Evolutionary conservation across 495 filamentous ascomycete species (phyloP).

Genomic region (Lepidopterella palustris): DNA sequence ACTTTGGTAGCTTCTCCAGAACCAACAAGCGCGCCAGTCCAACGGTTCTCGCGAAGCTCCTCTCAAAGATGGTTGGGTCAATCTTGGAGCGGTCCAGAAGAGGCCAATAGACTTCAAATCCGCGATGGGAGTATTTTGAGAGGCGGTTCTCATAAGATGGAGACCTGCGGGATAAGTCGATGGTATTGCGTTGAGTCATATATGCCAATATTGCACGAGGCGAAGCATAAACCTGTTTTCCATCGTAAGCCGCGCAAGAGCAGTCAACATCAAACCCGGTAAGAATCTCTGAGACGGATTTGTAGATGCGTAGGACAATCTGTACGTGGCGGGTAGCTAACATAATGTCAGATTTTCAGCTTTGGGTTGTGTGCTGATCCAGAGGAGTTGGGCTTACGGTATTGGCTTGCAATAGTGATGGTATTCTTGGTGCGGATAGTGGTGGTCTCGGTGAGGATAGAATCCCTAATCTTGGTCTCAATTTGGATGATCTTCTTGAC

Average conservation of each 20-base stretch:
- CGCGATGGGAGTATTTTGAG: conserved; percentile 78
- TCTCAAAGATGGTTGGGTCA: conserved; percentile 78
- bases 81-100: conserved; percentile 62
- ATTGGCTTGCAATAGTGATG: conserved; percentile 66
- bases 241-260: conserved; percentile 72
- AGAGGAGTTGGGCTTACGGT: neutral
- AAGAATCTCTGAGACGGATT: conserved; percentile 70
- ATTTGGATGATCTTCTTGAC: conserved; percentile 77
- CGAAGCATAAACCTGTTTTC: conserved; percentile 63
- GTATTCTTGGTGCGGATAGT: conserved; percentile 75
- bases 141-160: conserved; percentile 81
- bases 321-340: conserved; percentile 72
- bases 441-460: conserved; percentile 68
- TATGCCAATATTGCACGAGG: conserved; percentile 67
- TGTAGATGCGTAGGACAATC: conserved; percentile 79
- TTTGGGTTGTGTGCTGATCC: no score
- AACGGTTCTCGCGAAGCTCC: conserved; percentile 64
- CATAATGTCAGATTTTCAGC: conserved; percentile 51
- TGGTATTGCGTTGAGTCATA: conserved; percentile 70
- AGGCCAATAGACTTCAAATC: conserved; percentile 76
- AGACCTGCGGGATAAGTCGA: conserved; percentile 71
- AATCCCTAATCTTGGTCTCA: conserved; percentile 60
- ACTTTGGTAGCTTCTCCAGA: conserved; percentile 66
- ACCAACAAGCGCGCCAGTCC: conserved; percentile 75
- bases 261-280: conserved; percentile 84